Base-by-base conservation (phyloP, 371 early-diverging fungal genomes). In the Capniomyces stellatus region DNA sequence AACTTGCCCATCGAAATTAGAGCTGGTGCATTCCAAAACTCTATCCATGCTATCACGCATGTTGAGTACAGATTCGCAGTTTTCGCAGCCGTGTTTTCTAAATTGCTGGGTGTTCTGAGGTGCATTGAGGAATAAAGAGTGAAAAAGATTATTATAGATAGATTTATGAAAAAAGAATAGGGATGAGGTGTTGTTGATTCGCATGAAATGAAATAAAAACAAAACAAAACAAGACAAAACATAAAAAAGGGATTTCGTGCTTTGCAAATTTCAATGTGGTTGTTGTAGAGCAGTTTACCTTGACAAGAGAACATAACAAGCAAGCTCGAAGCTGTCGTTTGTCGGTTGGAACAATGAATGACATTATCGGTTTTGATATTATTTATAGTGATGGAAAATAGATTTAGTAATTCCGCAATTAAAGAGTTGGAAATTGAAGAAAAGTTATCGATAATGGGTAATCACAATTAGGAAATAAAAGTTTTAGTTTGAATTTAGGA, bases 271-370 rank as follows among this genome's bases (percentile, higher is more conserved):
- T 35, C 15, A 35, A 35, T 35, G 15, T 35, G 15, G 15, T 10
- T 35, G 15, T 10, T 10, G 10, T 10, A 35, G 35, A 35, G 15
- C 6, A 35, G 35, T 15, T 10, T 10, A 35, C 35, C 35, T 35
- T 91, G 60, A 92, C 74, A 46, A 95, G 76, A n/a, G 83, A 83
- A 71, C 95, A 95, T 44, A 92, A 74, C 22, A 92, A 73, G 57
- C 95, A 95, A 6, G 95, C 93, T 29, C 95, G 76, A 54, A 90
- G 71, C 57, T 83, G 81, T 48, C 79, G 79, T 62, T 80, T 83
- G 51, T 86, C 84, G 42, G 71, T 66, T 35, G 82, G 83, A 55
- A 86, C 71, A 29, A 78, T 71, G 51, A 73, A 63, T 2, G 79
- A 67, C 83, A 83, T 83, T 43, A 30, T 44, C n/a, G n/a, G n/a